Base-by-base conservation (phyloP, 1,284 basidiomycete genomes). In the Melampsora americana region DNA sequence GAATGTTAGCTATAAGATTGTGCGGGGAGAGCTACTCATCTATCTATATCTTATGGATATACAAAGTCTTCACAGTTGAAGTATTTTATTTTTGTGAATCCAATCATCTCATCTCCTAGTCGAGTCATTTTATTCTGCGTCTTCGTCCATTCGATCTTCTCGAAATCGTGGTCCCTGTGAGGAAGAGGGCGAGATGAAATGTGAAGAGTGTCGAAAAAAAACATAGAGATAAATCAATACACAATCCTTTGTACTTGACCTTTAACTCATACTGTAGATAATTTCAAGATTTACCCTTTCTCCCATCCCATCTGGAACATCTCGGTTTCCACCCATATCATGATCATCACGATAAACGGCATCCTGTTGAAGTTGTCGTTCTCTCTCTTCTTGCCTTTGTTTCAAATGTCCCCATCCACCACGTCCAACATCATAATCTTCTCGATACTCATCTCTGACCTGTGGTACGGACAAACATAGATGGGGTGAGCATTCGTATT, bases 361-460 rank as follows among this genome's bases (percentile, higher is more conserved):
- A 80, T 86, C 86, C 83, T 97, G 93, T 77, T 84, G 83, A 64
- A 90, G 89, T 80, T 92, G 89, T 78, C 91, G 87, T 73, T 86
- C 82, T 77, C 87, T 85, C 81, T 92, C 91, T 14, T 90, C 91
- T 80, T 94, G 90, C 23, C 90, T 92, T 78, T 82, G 84, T 81
- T 83, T 86, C 46, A 86, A 81, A 79, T 87, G 86, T 77, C 95
- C 96, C 95, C 95, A 99, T 16, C 96, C 96, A 62, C 84, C 95
- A 59, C 83, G 80, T 5, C 83, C 83, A 16, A 93, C 91, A 82
- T 98, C 95, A 83, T 96, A 99, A 84, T 99, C 96, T 82, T 95
- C 91, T 77, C 96, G 85, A 83, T 97, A 96, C 82, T 99, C 96
- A 83, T 99, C 96, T 80, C 94, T 87, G 32, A 90, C 90, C 84